Evolutionary conservation across 108 stramenopile genomes (phyloP).

Genomic region (Thalassiosira profunda): DNA sequence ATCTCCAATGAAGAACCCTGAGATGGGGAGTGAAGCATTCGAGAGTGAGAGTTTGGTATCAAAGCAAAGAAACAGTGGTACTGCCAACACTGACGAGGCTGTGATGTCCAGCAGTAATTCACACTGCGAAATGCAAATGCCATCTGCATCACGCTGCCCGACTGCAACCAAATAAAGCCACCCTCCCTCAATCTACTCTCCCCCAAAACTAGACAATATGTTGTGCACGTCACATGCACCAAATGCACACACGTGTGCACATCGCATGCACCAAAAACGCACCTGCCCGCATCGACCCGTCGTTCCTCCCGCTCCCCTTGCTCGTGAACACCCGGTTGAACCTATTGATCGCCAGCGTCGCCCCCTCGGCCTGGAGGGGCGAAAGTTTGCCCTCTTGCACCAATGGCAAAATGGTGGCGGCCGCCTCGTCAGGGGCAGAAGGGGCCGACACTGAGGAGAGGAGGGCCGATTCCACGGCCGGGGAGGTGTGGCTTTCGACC

Average conservation of each 20-base stretch:
- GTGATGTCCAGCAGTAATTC: too few species aligned
- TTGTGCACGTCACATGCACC: too few species aligned
- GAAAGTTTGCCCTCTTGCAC: constrained; percentile 34
- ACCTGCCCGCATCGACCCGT: constrained; percentile 12
- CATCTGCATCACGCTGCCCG: too few species aligned
- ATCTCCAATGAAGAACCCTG: constrained; percentile 91
- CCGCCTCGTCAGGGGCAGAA: constrained; percentile 14
- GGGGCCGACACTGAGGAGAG: constrained; percentile 49
- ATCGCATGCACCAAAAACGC: not conserved
- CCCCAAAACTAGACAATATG: too few species aligned
- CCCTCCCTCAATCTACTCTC: too few species aligned
- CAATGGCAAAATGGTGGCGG: constrained; percentile 23
- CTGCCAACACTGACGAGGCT: too few species aligned
- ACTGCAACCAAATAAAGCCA: too few species aligned
- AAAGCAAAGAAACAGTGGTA: too few species aligned
- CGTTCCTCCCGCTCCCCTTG: not conserved
- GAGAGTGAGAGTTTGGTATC: too few species aligned
- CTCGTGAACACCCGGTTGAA: constrained; percentile 41
- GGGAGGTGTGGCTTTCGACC: constrained; percentile 49
- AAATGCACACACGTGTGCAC: too few species aligned
- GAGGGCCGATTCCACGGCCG: constrained; percentile 58
- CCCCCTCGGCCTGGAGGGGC: constrained; percentile 72
- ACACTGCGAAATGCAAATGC: too few species aligned
- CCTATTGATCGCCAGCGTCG: constrained; percentile 47
- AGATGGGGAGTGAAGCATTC: constrained; percentile 19